Evolutionary conservation across 208 protist genomes (phyloP).

Genomic region (Trypanosoma caninum): DNA sequence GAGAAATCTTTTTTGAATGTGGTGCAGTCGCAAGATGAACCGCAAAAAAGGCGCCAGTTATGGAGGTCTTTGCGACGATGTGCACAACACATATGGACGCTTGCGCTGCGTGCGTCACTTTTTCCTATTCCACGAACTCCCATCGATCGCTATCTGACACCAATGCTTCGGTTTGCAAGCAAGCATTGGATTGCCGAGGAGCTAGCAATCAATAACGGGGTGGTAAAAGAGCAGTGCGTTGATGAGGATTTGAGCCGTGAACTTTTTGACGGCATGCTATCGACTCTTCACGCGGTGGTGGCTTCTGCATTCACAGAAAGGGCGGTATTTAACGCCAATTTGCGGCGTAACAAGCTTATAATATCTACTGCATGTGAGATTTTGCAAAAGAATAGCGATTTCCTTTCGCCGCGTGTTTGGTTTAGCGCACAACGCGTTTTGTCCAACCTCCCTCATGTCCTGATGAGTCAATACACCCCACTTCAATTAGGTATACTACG

Average conservation of each 20-base stretch:
- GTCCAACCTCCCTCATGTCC: constrained; percentile 1
- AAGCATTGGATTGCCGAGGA: constrained; percentile 16
- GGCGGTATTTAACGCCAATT: constrained; percentile 16
- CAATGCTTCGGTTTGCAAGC: constrained; percentile 27
- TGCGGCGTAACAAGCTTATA: constrained; percentile 21
- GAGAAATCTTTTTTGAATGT: constrained; percentile 13
- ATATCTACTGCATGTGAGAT: constrained; percentile 25
- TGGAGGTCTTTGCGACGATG: background rate
- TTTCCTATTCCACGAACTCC: constrained; percentile 17
- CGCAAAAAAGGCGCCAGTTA: background rate
- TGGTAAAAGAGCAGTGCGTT: background rate
- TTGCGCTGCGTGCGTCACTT: constrained; percentile 20
- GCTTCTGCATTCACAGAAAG: constrained; percentile 3
- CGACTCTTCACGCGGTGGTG: constrained; percentile 3
- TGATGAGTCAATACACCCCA: constrained; percentile 12
- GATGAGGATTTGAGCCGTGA: constrained; percentile 21
- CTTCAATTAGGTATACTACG: constrained; percentile 5
- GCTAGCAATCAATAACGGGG: background rate
- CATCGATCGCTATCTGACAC: constrained; percentile 35
- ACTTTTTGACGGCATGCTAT: constrained; percentile 7
- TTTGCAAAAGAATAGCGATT: constrained; percentile 9
- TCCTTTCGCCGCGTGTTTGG: constrained; percentile 20
- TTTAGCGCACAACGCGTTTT: constrained; percentile 5
- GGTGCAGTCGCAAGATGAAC: background rate
- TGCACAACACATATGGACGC: constrained; percentile 23